Conservation (phyloP, 148 eudicot species). For the Chenopodium suecicum region DNA sequence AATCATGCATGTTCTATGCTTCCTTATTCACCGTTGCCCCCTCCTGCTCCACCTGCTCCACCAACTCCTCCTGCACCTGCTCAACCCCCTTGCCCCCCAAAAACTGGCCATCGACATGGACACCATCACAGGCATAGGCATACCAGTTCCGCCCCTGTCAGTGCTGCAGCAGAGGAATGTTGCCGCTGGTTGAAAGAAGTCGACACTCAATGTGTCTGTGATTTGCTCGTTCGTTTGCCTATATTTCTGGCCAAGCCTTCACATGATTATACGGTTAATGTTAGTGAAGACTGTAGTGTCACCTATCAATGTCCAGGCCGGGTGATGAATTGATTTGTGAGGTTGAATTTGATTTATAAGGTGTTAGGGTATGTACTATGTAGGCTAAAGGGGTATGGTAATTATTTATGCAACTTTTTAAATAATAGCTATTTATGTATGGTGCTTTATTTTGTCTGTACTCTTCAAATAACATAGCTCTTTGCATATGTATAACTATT, state of each 20-base stretch:
- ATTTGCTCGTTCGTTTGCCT: conserved; percentile 54
- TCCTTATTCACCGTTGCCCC: conserved; percentile 44
- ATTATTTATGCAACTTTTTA: conserved; percentile 12
- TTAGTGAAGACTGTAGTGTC: conserved; percentile 43
- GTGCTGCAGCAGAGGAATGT: conserved; percentile 46
- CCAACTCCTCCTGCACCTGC: conserved; percentile 22
- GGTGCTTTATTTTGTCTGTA: conserved; percentile 12
- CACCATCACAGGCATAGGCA: conserved; percentile 35
- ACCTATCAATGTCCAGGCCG: conserved; percentile 56
- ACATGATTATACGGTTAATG: conserved; percentile 51
- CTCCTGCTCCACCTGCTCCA: conserved; percentile 32
- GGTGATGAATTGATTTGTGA: conserved; percentile 26
- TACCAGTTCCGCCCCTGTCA: conserved; percentile 11
- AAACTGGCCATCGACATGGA: conserved; percentile 26
- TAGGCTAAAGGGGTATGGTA: conserved; percentile 21
- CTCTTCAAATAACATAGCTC: conserved; percentile 14
- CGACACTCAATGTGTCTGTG: conserved; percentile 65
- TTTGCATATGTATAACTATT: neutral
- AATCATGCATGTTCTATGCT: conserved; percentile 63
- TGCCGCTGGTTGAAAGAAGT: conserved; percentile 68
- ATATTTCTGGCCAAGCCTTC: conserved; percentile 55
- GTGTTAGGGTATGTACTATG: conserved; percentile 18
- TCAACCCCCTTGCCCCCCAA: conserved; percentile 23
- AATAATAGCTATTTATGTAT: conserved; percentile 15
- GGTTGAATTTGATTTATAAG: neutral